These are phyloP conservation scores for Kwoniella sp. DNA, from an alignment of 768 basidiomycete species.

Conservation along the genomic window DNA sequence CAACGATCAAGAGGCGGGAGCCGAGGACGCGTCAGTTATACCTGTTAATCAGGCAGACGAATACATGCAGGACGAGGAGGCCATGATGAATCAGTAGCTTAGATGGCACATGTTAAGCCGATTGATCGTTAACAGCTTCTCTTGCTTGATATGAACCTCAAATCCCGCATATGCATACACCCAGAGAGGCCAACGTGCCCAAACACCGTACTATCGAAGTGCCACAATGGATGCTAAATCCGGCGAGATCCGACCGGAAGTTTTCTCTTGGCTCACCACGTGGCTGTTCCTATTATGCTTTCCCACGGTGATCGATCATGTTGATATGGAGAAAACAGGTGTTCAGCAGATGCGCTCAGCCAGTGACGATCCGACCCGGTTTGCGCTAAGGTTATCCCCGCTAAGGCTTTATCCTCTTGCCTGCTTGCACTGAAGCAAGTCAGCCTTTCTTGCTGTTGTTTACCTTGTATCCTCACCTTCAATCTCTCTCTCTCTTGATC, in stretches of 20 bases:
- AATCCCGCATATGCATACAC: no score
- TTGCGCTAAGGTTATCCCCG: not conserved
- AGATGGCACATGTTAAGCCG: no score
- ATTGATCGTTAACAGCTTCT: no score
- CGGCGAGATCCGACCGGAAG: slow-evolving; percentile 3
- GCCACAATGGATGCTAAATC: not conserved
- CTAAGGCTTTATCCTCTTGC: no score
- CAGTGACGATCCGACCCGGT: slow-evolving; percentile 6
- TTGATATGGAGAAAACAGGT: not conserved
- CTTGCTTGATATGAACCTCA: no score
- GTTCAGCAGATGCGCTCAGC: no score
- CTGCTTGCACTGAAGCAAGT: no score
- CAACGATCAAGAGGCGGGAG: not conserved
- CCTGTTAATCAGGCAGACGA: not conserved
- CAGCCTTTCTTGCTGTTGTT: no score
- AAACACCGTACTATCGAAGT: not conserved
- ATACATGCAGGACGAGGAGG: not conserved
- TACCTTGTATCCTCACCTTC: slow-evolving; percentile 26
- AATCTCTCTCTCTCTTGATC: slow-evolving; percentile 18
- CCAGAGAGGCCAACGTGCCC: not conserved
- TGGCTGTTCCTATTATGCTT: not conserved
- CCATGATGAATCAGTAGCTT: slow-evolving; percentile 2
- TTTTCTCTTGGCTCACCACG: not conserved
- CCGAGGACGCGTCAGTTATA: not conserved
- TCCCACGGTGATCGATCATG: not conserved